Base-by-base conservation (phyloP, 2,329 filamentous ascomycete genomes). In the Coniochaeta hoffmannii region DNA sequence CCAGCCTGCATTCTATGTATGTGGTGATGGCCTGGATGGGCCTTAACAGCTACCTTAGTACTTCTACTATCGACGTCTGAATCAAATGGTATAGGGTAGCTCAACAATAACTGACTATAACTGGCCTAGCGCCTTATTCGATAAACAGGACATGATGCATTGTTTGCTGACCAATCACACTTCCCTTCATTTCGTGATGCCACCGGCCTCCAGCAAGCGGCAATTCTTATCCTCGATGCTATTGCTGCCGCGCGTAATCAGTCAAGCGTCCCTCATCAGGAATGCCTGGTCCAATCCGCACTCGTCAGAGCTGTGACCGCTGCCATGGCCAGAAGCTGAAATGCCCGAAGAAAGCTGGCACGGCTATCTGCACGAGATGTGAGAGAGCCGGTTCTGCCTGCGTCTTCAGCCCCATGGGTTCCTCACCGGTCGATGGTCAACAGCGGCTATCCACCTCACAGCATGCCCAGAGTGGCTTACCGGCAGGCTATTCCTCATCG, bases 241-340 rank as follows among this genome's bases (percentile, higher is more conserved):
- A n/a, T n/a, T n/a, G n/a, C n/a, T n/a, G n/a, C n/a, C n/a, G n/a
- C n/a, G 35, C 7, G 17, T 11, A 41, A 10, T 38, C 35, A 19
- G 4, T 38, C 15, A 24, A 41, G 22, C 38, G 24, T 5, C 5
- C 22, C 11, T n/a, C n/a, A n/a, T n/a, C n/a, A n/a, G n/a, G n/a
- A n/a, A 63, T 64, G 61, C 53, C 58, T 9, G 56, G 57, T 7
- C 57, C 57, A 3, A 19, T 61, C 49, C 61, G 65, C 14, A 64
- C 65, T 17, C 64, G 71, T 15, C 63, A 67, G 30, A 70, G 72
- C 14, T 76, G 72, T 57, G 72, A 75, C 61, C 65, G 76, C 38
- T 78, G 76, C 38, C 75, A 78, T 57, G 66, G 68, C 17, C 76
- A 79, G 36, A 78, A 78, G 61, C 65, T 77, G 12, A 69, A 69